Percentiles rank a stretch among this genome's conserved stretches.
These are phyloP conservation scores for Gynochthodes officinalis DNA, from an alignment of 257 asterid genomes.

Conservation along the genomic window DNA sequence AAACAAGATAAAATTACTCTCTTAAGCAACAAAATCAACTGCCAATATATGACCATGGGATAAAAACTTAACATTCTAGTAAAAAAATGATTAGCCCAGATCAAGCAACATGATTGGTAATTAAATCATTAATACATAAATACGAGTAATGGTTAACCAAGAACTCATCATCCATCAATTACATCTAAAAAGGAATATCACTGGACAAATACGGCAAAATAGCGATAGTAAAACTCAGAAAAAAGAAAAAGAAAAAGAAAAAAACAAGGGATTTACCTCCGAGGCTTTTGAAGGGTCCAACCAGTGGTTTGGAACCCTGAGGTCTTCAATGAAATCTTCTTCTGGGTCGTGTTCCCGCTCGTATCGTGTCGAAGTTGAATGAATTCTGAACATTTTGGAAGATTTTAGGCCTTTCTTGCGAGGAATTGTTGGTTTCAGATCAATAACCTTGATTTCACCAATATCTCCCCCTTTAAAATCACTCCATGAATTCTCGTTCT, in stretches of 20 bases:
- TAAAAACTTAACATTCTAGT: not conserved
- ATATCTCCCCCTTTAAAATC: slow-evolving; percentile 6
- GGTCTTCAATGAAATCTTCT: slow-evolving; percentile 44
- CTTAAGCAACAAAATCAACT: too few species aligned
- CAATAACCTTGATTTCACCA: not conserved
- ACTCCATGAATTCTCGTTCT: not conserved
- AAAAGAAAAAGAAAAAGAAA: not conserved
- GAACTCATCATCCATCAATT: not conserved
- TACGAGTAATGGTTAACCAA: not conserved
- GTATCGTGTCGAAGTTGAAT: slow-evolving; percentile 29
- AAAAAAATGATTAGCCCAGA: not conserved
- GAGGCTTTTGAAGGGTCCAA: slow-evolving; percentile 62
- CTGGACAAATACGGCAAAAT: not conserved
- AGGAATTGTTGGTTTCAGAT: slow-evolving; percentile 17
- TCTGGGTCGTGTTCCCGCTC: slow-evolving; percentile 30
- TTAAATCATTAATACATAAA: not conserved
- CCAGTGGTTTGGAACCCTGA: slow-evolving; percentile 75
- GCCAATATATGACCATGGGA: too few species aligned
- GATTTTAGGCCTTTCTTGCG: slow-evolving; percentile 6
- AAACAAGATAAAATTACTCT: not conserved
- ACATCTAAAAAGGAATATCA: not conserved
- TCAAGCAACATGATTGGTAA: not conserved
- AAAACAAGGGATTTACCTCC: slow-evolving; percentile 43
- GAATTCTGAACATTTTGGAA: slow-evolving; percentile 9
- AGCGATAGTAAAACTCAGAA: not conserved